Evolutionary conservation across 2,329 filamentous ascomycete genomes (phyloP), one percentile per base, ranked within the genome.

Genomic region (Colletotrichum siamense): DNA sequence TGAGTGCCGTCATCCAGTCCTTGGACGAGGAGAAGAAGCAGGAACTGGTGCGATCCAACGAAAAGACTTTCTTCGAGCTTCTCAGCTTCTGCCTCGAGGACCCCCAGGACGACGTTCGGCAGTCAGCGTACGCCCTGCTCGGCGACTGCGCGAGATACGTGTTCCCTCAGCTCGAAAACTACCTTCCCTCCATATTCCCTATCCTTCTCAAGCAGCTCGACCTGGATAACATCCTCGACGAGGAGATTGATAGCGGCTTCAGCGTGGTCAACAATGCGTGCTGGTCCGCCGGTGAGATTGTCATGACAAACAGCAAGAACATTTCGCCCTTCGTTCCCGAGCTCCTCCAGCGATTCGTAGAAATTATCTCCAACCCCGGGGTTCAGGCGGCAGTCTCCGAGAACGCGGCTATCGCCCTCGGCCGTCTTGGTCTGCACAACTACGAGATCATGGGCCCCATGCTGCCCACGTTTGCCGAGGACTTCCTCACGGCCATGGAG

Each of bases 181-280:
- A 93, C 79, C 88, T 99, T 16, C 89, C 91, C 3, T 91, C 89
- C 15, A 90, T 99, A 71, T 87, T 99, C 82, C 94, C 95, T 1
- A 92, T 96, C 65, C 87, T 98, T n/a, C 91, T 98, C 78, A 92
- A 93, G 80, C 96, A 99, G 83, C 91, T 99, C 32, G 96, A 99
- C 79, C 88, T 98, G 79, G 94, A 96, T 77, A 90, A 89, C 71
- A 91, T 96, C 67, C 86, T 92, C 22, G 94, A 96, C 77, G 95
- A 98, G 80, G 94, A 96, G 77, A 92, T 95, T 63, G 95, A 98
- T 78, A 94, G 92, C 22, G 94, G 93, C 16, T 98, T 98, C 84
- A 95, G 96, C 76, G 96, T 99, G 34, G 93, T 99, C 76, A 99
- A 99, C 90, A 99, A 99, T 83, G 96, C 97, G 26, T 99, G 96